Evolutionary conservation across 2,329 filamentous ascomycete genomes (phyloP).

Genomic region (Apiospora kogelbergensis): DNA sequence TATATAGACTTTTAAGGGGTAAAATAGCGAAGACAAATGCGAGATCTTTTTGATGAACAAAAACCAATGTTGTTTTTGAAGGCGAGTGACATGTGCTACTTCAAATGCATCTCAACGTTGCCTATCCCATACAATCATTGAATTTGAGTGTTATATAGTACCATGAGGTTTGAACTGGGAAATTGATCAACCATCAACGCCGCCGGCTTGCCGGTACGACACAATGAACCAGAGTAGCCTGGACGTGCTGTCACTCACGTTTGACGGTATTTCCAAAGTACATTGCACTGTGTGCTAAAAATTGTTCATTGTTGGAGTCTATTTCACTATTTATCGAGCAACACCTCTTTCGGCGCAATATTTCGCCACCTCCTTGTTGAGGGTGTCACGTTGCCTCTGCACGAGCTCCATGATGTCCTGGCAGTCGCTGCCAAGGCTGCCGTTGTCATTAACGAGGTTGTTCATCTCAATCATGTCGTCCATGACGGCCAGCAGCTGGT

Average conservation of each 20-base stretch:
- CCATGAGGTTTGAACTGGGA: background rate
- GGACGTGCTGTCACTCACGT: background rate
- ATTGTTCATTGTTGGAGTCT: background rate
- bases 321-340: background rate
- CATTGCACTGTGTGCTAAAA: background rate
- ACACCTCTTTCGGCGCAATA: conserved; percentile 64
- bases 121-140: background rate
- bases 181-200: background rate
- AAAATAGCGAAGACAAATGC: conserved; percentile 8
- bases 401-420: conserved; percentile 68
- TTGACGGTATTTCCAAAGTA: too few species aligned
- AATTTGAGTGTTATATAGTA: background rate
- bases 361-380: conserved; percentile 73
- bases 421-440: conserved; percentile 45
- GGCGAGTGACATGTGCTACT: background rate
- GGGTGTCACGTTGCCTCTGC: conserved; percentile 60
- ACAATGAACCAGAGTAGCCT: too few species aligned
- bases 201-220: background rate
- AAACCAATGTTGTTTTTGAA: background rate
- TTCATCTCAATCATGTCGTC: conserved; percentile 65
- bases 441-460: conserved; percentile 42
- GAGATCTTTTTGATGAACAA: background rate
- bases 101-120: background rate
- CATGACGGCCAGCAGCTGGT: conserved; percentile 75
- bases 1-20: conserved; percentile 9